Evolutionary conservation across 129 eudicot species (phyloP).

Genomic region (Flaveria robusta): DNA sequence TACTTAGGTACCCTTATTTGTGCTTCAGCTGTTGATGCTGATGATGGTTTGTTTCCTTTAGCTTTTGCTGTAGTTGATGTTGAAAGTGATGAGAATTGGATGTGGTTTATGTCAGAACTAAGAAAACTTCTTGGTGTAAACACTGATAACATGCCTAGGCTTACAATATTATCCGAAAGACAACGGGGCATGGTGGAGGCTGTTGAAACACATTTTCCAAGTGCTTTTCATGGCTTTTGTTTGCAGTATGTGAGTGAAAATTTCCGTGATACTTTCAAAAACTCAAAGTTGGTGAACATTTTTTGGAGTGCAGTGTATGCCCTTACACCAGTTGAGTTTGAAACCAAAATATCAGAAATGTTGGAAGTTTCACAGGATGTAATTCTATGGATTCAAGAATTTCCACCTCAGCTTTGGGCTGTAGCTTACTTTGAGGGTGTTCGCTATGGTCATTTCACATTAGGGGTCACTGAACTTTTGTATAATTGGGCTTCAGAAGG

Average conservation of each 20-base stretch:
- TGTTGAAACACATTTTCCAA: conserved; percentile 89
- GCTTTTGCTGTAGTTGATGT: conserved; percentile 89
- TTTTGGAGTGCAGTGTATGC: conserved; percentile 99
- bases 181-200: conserved; percentile 85
- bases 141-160: conserved; percentile 91
- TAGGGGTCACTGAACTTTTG: conserved; percentile 66
- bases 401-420: conserved; percentile 89
- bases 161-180: conserved; percentile 87
- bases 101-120: conserved; percentile 98
- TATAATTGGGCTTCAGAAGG: conserved; percentile 94
- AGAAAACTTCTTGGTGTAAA: conserved; percentile 93
- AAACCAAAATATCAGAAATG: conserved; percentile 85
- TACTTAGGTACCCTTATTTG: conserved; percentile 83
- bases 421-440: conserved; percentile 99
- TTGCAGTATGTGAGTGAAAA: conserved; percentile 82
- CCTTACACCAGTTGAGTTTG: conserved; percentile 80
- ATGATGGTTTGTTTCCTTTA: conserved; percentile 80
- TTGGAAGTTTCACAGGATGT: conserved; percentile 75
- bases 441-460: conserved; percentile 87
- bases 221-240: conserved; percentile 90
- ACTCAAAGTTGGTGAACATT: conserved; percentile 83
- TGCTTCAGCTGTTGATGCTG: conserved; percentile 90
- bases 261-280: conserved; percentile 92
- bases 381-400: conserved; percentile 70
- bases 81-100: conserved; percentile 93